Evolutionary conservation across 2,329 filamentous ascomycete genomes (phyloP).

Genomic region (Annulohypoxylon truncatum): DNA sequence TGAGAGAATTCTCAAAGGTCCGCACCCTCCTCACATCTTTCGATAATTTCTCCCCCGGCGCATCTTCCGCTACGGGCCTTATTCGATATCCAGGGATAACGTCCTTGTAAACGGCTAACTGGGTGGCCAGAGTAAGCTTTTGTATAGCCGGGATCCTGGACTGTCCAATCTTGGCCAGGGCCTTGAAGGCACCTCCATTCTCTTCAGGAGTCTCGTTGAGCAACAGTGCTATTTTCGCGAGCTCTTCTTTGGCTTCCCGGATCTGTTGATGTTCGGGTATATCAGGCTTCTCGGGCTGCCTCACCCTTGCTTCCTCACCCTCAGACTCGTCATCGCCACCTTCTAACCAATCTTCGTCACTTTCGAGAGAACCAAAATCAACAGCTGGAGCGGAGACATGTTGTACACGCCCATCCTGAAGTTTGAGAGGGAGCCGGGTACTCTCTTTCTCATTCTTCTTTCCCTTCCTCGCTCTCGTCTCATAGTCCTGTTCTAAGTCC

Average conservation of each 20-base stretch:
- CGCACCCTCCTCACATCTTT: conserved; percentile 89
- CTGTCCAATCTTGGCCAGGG: conserved; percentile 77
- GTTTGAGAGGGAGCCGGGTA: conserved; percentile 87
- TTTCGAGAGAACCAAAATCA: conserved; percentile 68
- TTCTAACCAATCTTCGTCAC: conserved; percentile 73
- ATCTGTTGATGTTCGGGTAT: conserved; percentile 84
- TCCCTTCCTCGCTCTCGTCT: conserved; percentile 78
- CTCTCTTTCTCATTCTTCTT: conserved; percentile 77
- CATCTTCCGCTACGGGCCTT: conserved; percentile 80
- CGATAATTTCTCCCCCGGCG: conserved; percentile 81
- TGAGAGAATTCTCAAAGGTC: conserved; percentile 86
- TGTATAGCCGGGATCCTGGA: conserved; percentile 78
- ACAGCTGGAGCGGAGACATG: conserved; percentile 67
- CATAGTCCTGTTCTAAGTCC: conserved; percentile 94
- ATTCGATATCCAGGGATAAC: conserved; percentile 97
- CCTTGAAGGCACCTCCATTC: conserved; percentile 82
- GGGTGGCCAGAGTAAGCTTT: conserved; percentile 87
- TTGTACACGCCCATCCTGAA: conserved; percentile 78
- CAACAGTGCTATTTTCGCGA: conserved; percentile 82
- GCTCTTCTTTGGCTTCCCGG: conserved; percentile 87
- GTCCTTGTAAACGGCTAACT: conserved; percentile 92
- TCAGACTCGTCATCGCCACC: conserved; percentile 66
- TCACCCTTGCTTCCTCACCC: conserved; percentile 51
- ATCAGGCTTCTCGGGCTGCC: conserved; percentile 65
- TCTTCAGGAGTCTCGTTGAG: conserved; percentile 96